These are phyloP conservation scores for Crassisporium funariophilum DNA, from an alignment of 768 basidiomycete species.

Conservation along the genomic window DNA sequence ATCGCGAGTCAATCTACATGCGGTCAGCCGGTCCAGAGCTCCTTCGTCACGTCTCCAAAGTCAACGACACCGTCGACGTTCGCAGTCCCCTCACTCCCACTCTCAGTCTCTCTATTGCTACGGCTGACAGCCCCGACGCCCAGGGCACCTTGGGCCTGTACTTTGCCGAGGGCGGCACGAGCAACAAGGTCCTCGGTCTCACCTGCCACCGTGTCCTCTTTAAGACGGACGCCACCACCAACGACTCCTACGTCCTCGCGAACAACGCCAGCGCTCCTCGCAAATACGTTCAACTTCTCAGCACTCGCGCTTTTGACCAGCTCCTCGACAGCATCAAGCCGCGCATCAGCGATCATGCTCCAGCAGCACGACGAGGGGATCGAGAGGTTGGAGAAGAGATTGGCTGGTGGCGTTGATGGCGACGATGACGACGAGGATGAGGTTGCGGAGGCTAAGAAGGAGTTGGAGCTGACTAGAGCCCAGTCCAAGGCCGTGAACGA, in stretches of 20 bases:
- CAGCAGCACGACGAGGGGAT: constrained; percentile 22
- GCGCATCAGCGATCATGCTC: constrained; percentile 3
- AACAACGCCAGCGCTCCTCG: constrained; percentile 25
- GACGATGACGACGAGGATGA: constrained; percentile 8
- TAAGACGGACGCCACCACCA: constrained; percentile 26
- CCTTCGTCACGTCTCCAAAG: constrained; percentile 26
- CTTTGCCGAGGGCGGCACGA: constrained; percentile 33
- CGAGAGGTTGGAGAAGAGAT: constrained; percentile 17
- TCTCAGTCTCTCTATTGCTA: constrained; percentile 36
- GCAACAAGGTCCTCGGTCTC: constrained; percentile 28
- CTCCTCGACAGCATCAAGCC: neutral
- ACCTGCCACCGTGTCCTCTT: constrained; percentile 32
- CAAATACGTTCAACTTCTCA: constrained; percentile 33
- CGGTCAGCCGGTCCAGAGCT: constrained; percentile 30
- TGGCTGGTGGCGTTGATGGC: constrained; percentile 10
- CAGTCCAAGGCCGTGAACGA: constrained; percentile 14
- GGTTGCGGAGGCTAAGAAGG: constrained; percentile 3
- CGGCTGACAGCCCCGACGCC: constrained; percentile 28
- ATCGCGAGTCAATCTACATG: constrained; percentile 31
- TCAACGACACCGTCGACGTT: constrained; percentile 30
- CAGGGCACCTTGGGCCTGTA: constrained; percentile 39
- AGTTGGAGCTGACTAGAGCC: too few species aligned
- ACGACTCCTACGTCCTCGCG: constrained; percentile 27
- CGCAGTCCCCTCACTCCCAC: constrained; percentile 34
- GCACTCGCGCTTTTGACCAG: constrained; percentile 19